A percentile compares a stretch with the other conserved stretches of the same genome.
Evolutionary conservation across 2,329 filamentous ascomycete species (phyloP).

Genomic region (Hortaea sp.): DNA sequence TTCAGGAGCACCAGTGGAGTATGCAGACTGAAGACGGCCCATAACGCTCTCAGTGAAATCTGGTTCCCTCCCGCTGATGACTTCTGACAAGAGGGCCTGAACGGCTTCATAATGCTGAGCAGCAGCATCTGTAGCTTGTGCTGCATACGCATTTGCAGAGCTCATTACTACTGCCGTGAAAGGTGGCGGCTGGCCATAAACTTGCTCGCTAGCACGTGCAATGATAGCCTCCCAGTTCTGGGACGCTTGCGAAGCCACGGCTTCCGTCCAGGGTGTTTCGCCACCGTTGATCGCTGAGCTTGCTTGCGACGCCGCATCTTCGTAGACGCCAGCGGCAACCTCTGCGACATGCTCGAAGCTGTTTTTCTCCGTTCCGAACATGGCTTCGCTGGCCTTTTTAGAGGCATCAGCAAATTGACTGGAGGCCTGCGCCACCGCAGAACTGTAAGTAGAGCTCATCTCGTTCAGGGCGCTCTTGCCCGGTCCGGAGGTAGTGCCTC

Average conservation of each 20-base stretch:
- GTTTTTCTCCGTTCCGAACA: conserved; percentile 37
- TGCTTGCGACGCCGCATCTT: conserved; percentile 32
- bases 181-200: conserved; percentile 57
- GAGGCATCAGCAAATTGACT: conserved; percentile 41
- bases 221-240: conserved; percentile 56
- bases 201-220: conserved; percentile 54
- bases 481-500: conserved; percentile 15
- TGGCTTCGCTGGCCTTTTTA: conserved; percentile 32
- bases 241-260: conserved; percentile 46
- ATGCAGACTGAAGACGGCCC: conserved; percentile 59
- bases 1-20: conserved; percentile 55
- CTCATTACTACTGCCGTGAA: conserved; percentile 37
- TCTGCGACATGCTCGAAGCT: conserved; percentile 22
- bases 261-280: conserved; percentile 43
- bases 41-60: conserved; percentile 74
- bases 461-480: conserved; percentile 19
- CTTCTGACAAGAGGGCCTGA: conserved; percentile 62
- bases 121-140: conserved; percentile 53
- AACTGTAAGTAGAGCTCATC: conserved; percentile 21
- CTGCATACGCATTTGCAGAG: conserved; percentile 48
- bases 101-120: conserved; percentile 60
- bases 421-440: conserved; percentile 20
- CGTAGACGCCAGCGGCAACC: conserved; percentile 3
- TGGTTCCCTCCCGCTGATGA: conserved; percentile 67
- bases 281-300: conserved; percentile 36